A percentile compares a stretch with the other conserved stretches of the same genome.
Conservation (phyloP, 1,139 yeast species). For the Suhomyces panamericanus region DNA sequence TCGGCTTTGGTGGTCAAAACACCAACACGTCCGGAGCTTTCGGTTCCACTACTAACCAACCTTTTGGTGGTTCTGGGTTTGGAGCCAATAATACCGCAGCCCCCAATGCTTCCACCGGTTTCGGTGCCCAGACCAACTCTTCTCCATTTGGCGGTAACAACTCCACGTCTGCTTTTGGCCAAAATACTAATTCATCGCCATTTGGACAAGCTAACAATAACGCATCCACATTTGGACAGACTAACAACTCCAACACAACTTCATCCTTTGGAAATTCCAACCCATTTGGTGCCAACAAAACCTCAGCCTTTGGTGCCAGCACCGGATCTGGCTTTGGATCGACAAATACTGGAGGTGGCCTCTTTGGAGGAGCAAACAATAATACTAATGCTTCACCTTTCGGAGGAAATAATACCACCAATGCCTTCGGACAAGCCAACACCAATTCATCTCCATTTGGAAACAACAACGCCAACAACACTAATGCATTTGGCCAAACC, state of each 20-base stretch:
- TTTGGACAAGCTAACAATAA: slow-evolving; percentile 20
- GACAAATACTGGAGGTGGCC: slow-evolving; percentile 19
- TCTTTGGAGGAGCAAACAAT: slow-evolving; percentile 28
- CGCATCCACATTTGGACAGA: slow-evolving; percentile 17
- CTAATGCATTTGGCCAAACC: slow-evolving; percentile 20
- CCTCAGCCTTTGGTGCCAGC: slow-evolving; percentile 16
- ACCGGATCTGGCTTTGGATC: slow-evolving; percentile 10
- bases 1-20: slow-evolving; percentile 27
- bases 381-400: slow-evolving; percentile 15
- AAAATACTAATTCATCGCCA: slow-evolving; percentile 15
- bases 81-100: slow-evolving; percentile 15
- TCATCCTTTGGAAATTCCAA: slow-evolving; percentile 20
- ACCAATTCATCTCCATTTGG: slow-evolving; percentile 16
- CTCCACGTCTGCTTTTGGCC: slow-evolving; percentile 8
- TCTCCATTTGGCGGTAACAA: slow-evolving; percentile 23
- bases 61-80: slow-evolving; percentile 20
- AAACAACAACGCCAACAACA: slow-evolving; percentile 12
- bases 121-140: slow-evolving; percentile 19
- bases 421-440: slow-evolving; percentile 24
- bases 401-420: slow-evolving; percentile 18
- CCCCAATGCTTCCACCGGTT: slow-evolving; percentile 13
- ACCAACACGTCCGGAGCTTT: slow-evolving; percentile 21
- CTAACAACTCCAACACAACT: slow-evolving; percentile 5
- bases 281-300: slow-evolving; percentile 10
- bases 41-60: slow-evolving; percentile 22